Evolutionary conservation across 495 filamentous ascomycete species (phyloP), one percentile per base, ranked within the genome.

Genomic region (Aspergillus campestris): DNA sequence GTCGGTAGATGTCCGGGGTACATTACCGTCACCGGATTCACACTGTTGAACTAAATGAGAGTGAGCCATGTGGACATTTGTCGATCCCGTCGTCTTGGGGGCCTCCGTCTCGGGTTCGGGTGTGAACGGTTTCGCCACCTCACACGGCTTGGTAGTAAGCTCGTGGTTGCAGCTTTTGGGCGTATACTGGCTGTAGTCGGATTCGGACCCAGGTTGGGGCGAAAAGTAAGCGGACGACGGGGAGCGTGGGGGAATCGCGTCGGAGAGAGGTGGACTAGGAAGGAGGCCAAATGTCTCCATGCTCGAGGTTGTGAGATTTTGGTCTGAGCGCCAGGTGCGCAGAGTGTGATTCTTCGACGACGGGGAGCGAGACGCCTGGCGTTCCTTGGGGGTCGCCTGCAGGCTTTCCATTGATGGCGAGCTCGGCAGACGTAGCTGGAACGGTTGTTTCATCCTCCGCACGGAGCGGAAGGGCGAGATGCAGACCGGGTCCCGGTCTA

Each of bases 391-490:
- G 11, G 50, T 47, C 12, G 58, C 46, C 33, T 48, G 34, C 1
- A 40, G 50, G 10, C 52, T 56, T 34, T 70, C 64, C 18, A 56
- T 15, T 0, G 64, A 63, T 15, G 69, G 67, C 6, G 67, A 70
- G 3, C 49, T 46, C 7, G 67, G 67, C 11, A 73, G 54, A 46
- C 63, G 62, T 11, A 72, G 46, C 37, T 65, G 67, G 38, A 73
- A 70, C 7, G 68, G 68, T 40, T 71, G 61, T 40, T 71, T 71
- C 68, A 73, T 73, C 44, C 54, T 64, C 11, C 66, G 57, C n/a
- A 73, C 70, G 1, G 70, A 72, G 14, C 68, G 68, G 41, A 70
- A 70, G 0, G 68, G 70, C 18, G 68, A 72, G 32, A 69, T 61
- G 27, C 41, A 60, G 33, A 56, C 49, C 11, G 56, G 38, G 2